A percentile compares a stretch with the other conserved stretches of the same genome.
phyloP scores from a whole-genome alignment of 2,329 filamentous ascomycete genomes.

The Aspergillus sp. region DNA sequence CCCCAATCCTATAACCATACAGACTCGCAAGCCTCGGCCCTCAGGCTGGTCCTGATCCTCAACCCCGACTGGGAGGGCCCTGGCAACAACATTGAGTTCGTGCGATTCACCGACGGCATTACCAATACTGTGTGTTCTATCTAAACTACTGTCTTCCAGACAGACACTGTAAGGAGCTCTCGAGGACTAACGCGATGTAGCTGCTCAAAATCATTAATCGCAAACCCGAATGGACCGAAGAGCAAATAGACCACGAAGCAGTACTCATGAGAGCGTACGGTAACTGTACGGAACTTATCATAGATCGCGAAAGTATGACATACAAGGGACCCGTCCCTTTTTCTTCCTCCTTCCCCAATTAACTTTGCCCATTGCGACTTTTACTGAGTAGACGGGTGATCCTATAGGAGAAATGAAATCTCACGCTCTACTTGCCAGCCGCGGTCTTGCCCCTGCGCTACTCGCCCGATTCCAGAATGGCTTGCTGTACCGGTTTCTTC shows the following conservation, averaged over 20 bases:
- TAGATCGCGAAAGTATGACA: conserved; percentile 80
- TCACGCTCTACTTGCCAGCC: conserved; percentile 78
- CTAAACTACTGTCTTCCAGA: not conserved
- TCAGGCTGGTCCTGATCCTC: conserved; percentile 69
- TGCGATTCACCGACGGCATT: conserved; percentile 94
- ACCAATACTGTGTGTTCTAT: conserved; percentile 69
- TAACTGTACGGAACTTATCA: conserved; percentile 86
- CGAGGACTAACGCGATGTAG: conserved; percentile 27
- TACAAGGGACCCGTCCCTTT: conserved; percentile 4
- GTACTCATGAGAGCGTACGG: conserved; percentile 90
- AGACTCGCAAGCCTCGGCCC: conserved; percentile 71
- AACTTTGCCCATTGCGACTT: conserved; percentile 27
- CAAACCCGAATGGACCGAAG: conserved; percentile 60
- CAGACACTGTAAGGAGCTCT: conserved; percentile 1
- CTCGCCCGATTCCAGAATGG: conserved; percentile 93
- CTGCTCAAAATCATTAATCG: conserved; percentile 46
- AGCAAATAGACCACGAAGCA: conserved; percentile 75
- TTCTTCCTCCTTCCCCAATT: conserved; percentile 1
- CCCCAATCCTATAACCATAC: conserved; percentile 70
- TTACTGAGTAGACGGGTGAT: conserved; percentile 26
- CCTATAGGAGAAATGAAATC: conserved; percentile 53
- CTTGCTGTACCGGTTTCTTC: conserved; percentile 87
- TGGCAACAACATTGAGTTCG: conserved; percentile 71
- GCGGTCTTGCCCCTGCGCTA: conserved; percentile 76
- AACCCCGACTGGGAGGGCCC: conserved; percentile 74